phyloP scores from a whole-genome alignment of 148 eudicot genomes.

The Bassia scoparia region DNA sequence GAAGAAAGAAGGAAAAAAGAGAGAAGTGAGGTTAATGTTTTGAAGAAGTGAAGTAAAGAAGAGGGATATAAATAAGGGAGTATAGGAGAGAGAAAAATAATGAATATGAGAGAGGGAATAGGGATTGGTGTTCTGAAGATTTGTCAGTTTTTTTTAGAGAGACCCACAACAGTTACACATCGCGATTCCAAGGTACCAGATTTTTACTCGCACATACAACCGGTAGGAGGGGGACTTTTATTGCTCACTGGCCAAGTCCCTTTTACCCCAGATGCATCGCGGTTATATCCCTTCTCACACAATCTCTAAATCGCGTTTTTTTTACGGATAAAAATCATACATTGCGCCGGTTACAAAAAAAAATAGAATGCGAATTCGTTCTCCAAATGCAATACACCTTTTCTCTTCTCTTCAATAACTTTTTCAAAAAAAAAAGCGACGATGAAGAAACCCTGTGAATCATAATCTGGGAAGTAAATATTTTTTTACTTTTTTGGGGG shows the following conservation, averaged over 20 bases:
- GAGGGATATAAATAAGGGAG: constrained; percentile 21
- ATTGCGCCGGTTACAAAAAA: too few species aligned
- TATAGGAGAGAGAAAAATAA: neutral
- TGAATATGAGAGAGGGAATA: neutral
- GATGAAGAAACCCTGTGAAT: too few species aligned
- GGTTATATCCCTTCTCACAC: too few species aligned
- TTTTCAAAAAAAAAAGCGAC: too few species aligned
- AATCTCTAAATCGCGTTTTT: too few species aligned
- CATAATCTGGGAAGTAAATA: neutral
- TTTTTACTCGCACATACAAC: neutral
- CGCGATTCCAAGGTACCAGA: constrained; percentile 58
- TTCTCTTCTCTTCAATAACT: too few species aligned
- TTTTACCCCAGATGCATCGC: neutral
- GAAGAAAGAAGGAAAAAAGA: neutral
- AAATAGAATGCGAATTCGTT: too few species aligned
- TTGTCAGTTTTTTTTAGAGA: constrained; percentile 25
- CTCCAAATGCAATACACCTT: too few species aligned
- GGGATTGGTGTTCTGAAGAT: constrained; percentile 27
- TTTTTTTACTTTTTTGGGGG: neutral
- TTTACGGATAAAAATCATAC: too few species aligned
- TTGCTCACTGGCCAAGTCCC: constrained; percentile 22
- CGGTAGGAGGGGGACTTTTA: constrained; percentile 5
- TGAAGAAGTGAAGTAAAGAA: constrained; percentile 5
- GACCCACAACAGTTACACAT: constrained; percentile 55
- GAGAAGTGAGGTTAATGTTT: neutral